Conservation (phyloP, 192 early-diverging fungal species). For the Piromyces finnis region DNA sequence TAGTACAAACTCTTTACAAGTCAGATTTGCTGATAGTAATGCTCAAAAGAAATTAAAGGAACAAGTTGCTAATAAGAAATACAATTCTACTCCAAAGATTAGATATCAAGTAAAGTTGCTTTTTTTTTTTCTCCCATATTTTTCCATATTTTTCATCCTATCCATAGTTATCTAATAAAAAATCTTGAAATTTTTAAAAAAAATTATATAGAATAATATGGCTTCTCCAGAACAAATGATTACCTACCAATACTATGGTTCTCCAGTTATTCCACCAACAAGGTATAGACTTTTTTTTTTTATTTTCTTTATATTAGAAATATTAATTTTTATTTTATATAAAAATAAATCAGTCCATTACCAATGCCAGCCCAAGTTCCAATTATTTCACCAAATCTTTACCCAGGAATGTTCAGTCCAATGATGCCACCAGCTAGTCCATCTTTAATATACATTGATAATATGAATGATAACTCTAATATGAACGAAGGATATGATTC, state of each 20-base stretch:
- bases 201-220: neutral
- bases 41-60: conserved; percentile 63
- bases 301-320: no score
- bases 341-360: neutral
- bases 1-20: conserved; percentile 41
- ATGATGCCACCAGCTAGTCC: neutral
- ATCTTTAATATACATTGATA: neutral
- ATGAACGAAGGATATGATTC: neutral
- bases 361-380: neutral
- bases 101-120: neutral
- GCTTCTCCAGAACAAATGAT: neutral
- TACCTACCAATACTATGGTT: neutral
- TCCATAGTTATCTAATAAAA: no score
- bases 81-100: neutral
- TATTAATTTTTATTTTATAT: no score
- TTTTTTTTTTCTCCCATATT: no score
- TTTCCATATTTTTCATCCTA: no score
- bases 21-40: conserved; percentile 60
- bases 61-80: neutral
- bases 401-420: neutral
- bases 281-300: neutral
- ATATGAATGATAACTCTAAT: neutral
- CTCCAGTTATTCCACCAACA: neutral
- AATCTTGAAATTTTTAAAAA: neutral
- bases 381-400: neutral